Base-by-base conservation (phyloP, 805 yeast species). In the Saccharomycopsis sp. region DNA sequence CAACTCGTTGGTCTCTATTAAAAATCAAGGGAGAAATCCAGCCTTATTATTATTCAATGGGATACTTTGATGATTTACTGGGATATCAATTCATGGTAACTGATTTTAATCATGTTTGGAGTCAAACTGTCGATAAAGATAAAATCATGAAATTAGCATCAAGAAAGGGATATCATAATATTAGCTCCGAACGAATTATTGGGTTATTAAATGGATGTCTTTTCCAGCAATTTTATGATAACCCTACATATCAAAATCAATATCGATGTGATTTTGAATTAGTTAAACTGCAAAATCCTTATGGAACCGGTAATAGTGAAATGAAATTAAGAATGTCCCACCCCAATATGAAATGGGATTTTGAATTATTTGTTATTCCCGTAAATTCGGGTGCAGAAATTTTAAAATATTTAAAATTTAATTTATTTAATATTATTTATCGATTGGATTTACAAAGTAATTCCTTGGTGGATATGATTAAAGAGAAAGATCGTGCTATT, bases 361-460 rank as follows among this genome's bases (percentile, higher is more conserved):
- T 47, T 39, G 37, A 47, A 28, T 17, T 44, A 14, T 9, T 32
- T 6, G n/a, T 39, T 4, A 13, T 44, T 23, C 19, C 41, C 3
- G 22, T 17, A 4, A 9, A 11, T 4, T 21, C 11, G 5, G 51
- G 40, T 4, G 23, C 48, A 14, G 21, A n/a, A 69, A n/a, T 47
- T 16, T 5, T 47, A 6, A 47, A 47, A 26, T 26, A 29, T n/a
- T 27, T 43, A 2, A 44, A 19, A 8, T 47, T 47, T 36, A 43
- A 23, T 23, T 26, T 47, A 28, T 47, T 43, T 24, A 47, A 47
- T 35, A 44, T 43, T 14, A 27, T 29, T 4, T 26, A 35, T 24
- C 19, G 47, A 11, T 26, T 43, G 38, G 37, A 39, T 9, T 9
- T 43, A 21, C 44, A 43, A 29, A 33, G 21, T 19, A 14, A 4